phyloP scores from a whole-genome alignment of 2,329 filamentous ascomycete species.

The Sporothrix pallida region DNA sequence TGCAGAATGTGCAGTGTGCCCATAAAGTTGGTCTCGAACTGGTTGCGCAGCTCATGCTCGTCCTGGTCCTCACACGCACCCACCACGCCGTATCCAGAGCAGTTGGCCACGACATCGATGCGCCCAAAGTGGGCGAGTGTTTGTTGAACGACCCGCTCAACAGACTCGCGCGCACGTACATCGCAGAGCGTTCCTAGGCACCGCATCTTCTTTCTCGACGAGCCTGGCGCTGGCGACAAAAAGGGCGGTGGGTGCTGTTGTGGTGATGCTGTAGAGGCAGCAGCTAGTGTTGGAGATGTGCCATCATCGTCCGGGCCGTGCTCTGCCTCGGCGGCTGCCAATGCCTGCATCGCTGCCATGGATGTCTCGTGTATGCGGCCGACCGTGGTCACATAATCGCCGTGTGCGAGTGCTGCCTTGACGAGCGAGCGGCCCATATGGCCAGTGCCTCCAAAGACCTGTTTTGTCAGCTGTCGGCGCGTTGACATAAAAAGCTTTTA shows the following conservation, averaged over 20 bases:
- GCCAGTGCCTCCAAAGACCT: conserved; percentile 96
- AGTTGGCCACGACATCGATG: conserved; percentile 90
- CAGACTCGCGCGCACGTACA: conserved; percentile 80
- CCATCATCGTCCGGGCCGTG: conserved; percentile 55
- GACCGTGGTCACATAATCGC: conserved; percentile 84
- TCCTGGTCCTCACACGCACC: conserved; percentile 97
- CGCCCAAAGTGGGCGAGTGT: conserved; percentile 77
- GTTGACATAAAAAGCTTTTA: too few species aligned
- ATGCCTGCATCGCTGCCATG: conserved; percentile 72
- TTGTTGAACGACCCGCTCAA: conserved; percentile 71
- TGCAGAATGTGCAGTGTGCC: conserved; percentile 94
- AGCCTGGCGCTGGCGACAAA: conserved; percentile 36
- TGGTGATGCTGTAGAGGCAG: conserved; percentile 48
- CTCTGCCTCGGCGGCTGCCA: conserved; percentile 55
- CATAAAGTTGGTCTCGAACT: conserved; percentile 98
- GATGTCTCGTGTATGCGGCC: conserved; percentile 81
- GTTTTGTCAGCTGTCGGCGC: not conserved
- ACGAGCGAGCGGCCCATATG: conserved; percentile 93
- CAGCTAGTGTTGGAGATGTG: conserved; percentile 53
- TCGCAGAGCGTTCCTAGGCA: conserved; percentile 88
- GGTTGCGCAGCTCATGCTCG: conserved; percentile 89
- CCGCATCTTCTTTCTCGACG: conserved; percentile 57
- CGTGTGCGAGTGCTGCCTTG: conserved; percentile 77
- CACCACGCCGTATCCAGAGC: conserved; percentile 93
- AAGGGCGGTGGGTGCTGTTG: not conserved